Percentiles rank a stretch among this genome's conserved stretches.
These are phyloP conservation scores for Pseudozyma sp. DNA, from an alignment of 1,284 basidiomycete species.

Conservation along the genomic window DNA sequence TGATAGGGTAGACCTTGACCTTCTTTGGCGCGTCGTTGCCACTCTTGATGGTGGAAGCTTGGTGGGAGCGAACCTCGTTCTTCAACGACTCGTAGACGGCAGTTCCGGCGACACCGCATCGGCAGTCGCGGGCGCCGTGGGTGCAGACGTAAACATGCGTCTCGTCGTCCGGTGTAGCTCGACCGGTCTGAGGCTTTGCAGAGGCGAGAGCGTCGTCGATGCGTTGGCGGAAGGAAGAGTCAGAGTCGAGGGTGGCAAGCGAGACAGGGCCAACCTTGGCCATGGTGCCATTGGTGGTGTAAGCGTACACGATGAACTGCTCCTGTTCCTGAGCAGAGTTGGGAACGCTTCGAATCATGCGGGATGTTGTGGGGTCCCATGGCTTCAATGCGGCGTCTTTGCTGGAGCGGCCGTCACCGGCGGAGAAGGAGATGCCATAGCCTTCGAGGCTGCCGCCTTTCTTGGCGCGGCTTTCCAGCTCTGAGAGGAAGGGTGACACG, in stretches of 20 bases:
- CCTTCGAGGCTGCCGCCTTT: slow-evolving; percentile 57
- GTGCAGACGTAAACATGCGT: slow-evolving; percentile 68
- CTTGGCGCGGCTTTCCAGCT: slow-evolving; percentile 56
- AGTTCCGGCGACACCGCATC: slow-evolving; percentile 68
- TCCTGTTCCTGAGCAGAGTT: slow-evolving; percentile 56
- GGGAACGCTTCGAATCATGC: slow-evolving; percentile 52
- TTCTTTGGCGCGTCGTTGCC: slow-evolving; percentile 36
- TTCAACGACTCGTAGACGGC: slow-evolving; percentile 61
- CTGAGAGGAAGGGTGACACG: slow-evolving; percentile 55
- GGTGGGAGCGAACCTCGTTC: slow-evolving; percentile 50
- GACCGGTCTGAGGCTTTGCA: slow-evolving; percentile 33
- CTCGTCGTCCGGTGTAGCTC: slow-evolving; percentile 28
- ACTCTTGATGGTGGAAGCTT: slow-evolving; percentile 35
- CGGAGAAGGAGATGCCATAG: slow-evolving; percentile 56
- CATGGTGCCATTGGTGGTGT: slow-evolving; percentile 49
- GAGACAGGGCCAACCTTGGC: slow-evolving; percentile 56
- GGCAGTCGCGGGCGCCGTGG: slow-evolving; percentile 68
- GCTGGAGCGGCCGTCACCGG: slow-evolving; percentile 22
- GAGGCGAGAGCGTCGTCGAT: slow-evolving; percentile 39
- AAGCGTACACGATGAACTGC: slow-evolving; percentile 50
- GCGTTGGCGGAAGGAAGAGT: slow-evolving; percentile 22
- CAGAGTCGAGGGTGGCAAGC: slow-evolving; percentile 51
- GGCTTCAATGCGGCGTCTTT: slow-evolving; percentile 10
- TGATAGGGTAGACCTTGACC: slow-evolving; percentile 54
- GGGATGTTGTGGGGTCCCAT: slow-evolving; percentile 56